These are phyloP conservation scores for Tricholoma furcatifolium DNA, from an alignment of 768 basidiomycete species.

Conservation along the genomic window DNA sequence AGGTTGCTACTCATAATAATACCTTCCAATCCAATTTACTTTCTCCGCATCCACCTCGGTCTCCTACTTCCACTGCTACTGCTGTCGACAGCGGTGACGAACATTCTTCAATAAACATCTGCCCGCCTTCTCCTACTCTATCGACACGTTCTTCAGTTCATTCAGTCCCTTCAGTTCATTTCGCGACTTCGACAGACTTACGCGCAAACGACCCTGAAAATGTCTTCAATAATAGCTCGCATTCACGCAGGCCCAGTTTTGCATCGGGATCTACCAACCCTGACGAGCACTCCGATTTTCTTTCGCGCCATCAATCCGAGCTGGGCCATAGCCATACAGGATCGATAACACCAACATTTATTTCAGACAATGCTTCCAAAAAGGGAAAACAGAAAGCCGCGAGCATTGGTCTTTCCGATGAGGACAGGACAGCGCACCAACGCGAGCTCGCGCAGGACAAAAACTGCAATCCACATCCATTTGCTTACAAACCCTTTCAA, in stretches of 20 bases:
- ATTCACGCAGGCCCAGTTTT: constrained; percentile 56
- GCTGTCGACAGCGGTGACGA: constrained; percentile 37
- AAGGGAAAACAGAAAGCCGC: constrained; percentile 25
- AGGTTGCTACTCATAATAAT: no score
- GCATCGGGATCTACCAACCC: constrained; percentile 52
- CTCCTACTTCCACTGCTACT: constrained; percentile 26
- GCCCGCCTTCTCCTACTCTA: constrained; percentile 76
- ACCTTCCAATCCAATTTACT: constrained; percentile 14
- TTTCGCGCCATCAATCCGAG: constrained; percentile 11
- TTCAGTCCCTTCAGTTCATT: constrained; percentile 43
- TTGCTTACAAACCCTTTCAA: constrained; percentile 66
- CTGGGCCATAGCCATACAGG: constrained; percentile 39
- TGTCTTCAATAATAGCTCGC: constrained; percentile 21
- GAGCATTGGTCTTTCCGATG: constrained; percentile 21
- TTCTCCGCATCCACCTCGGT: constrained; percentile 25
- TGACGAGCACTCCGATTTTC: constrained; percentile 32
- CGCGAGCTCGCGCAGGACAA: constrained; percentile 37
- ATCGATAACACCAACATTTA: constrained; percentile 34
- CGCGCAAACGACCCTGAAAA: constrained; percentile 71
- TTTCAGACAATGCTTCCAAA: constrained; percentile 19
- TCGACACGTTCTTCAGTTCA: constrained; percentile 54
- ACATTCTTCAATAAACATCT: constrained; percentile 26
- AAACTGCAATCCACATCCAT: constrained; percentile 62
- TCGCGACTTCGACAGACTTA: constrained; percentile 50
- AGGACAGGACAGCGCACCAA: constrained; percentile 32